phyloP scores from a whole-genome alignment of 345 rosid genomes.

The Eucalyptus curtisii region DNA sequence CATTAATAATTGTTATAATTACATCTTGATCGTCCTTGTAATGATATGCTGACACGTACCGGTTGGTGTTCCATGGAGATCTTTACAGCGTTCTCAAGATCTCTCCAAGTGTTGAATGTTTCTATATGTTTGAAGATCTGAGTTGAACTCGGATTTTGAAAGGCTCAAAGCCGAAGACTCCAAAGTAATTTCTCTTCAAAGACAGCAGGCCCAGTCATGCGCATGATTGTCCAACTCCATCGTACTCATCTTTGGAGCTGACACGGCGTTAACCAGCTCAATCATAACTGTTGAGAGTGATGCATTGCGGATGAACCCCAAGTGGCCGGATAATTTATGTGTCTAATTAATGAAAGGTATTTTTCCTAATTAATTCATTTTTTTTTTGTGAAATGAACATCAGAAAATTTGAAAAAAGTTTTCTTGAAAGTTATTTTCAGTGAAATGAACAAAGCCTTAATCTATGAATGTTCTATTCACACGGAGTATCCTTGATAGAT shows the following conservation, averaged over 20 bases:
- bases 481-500: accelerated
- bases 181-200: not conserved
- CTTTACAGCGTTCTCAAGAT: not conserved
- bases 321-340: not conserved
- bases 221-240: not conserved
- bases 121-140: not conserved
- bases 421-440: too few relatives aligned
- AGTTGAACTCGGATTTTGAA: not conserved
- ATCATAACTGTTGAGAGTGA: not conserved
- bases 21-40: not conserved
- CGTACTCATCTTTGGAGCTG: not conserved
- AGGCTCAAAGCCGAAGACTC: not conserved
- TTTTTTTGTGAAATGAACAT: too few relatives aligned
- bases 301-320: not conserved
- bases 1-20: too few relatives aligned
- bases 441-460: accelerated
- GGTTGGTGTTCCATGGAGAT: not conserved
- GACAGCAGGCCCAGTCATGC: not conserved
- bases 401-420: too few relatives aligned
- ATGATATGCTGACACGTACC: not conserved
- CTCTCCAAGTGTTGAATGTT: not conserved
- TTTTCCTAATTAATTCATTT: too few relatives aligned
- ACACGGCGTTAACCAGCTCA: not conserved
- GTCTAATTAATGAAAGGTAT: not conserved
- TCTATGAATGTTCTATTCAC: not conserved